Evolutionary conservation across 2,329 filamentous ascomycete genomes (phyloP).

Genomic region (Alternaria tenuissima): DNA sequence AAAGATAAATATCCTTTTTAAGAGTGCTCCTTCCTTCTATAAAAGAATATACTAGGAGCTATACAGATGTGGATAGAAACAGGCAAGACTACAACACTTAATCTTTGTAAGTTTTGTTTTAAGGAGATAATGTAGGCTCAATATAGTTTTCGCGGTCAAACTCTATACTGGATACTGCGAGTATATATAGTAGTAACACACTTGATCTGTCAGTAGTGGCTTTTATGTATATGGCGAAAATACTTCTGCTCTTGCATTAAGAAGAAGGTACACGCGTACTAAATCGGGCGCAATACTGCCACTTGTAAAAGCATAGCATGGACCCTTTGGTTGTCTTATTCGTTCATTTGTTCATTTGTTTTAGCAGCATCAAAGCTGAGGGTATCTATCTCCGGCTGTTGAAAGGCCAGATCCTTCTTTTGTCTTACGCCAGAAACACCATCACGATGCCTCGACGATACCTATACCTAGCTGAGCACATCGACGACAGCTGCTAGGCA

Average conservation of each 20-base stretch:
- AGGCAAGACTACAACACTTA: too few relatives aligned
- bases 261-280: too few relatives aligned
- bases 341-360: not conserved
- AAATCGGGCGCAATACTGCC: too few relatives aligned
- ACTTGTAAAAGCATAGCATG: not conserved
- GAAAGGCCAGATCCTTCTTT: constrained; percentile 24
- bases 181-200: too few relatives aligned
- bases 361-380: constrained; percentile 16
- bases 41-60: too few relatives aligned
- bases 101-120: too few relatives aligned
- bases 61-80: too few relatives aligned
- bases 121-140: too few relatives aligned
- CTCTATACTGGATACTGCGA: too few relatives aligned
- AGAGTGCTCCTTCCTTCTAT: too few relatives aligned
- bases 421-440: constrained; percentile 10
- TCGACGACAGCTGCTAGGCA: not conserved
- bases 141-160: too few relatives aligned
- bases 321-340: not conserved
- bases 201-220: not conserved
- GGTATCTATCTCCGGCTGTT: constrained; percentile 35
- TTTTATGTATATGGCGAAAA: not conserved
- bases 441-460: constrained; percentile 2
- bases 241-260: not conserved
- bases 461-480: not conserved
- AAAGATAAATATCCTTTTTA: too few relatives aligned